phyloP scores from a whole-genome alignment of 495 filamentous ascomycete genomes.

The Polyplosphaeria fusca region DNA sequence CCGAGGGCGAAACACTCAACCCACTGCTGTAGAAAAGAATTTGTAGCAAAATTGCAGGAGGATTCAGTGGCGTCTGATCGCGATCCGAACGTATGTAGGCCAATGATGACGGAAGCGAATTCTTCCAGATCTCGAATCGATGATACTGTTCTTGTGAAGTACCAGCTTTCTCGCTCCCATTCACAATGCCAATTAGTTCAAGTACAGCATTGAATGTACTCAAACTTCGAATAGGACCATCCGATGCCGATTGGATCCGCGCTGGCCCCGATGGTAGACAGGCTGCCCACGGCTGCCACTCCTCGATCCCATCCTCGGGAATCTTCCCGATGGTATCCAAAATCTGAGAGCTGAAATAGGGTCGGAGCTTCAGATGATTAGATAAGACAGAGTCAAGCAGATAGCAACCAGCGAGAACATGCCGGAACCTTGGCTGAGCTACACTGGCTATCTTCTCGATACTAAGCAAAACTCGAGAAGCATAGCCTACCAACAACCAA shows the following conservation, averaged over 20 bases:
- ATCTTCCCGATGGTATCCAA: constrained; percentile 46
- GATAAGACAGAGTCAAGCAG: constrained; percentile 64
- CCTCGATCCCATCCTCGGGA: constrained; percentile 64
- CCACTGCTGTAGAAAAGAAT: not conserved
- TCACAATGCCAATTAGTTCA: constrained; percentile 50
- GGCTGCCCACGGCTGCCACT: constrained; percentile 69
- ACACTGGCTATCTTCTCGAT: constrained; percentile 39
- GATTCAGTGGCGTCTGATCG: not conserved
- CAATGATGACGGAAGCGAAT: constrained; percentile 11
- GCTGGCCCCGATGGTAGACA: constrained; percentile 37
- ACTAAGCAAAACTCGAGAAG: constrained; percentile 55
- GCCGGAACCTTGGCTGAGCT: constrained; percentile 46
- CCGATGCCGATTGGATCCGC: constrained; percentile 42
- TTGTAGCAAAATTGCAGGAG: constrained; percentile 18
- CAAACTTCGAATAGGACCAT: constrained; percentile 55
- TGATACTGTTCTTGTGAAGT: too few relatives aligned
- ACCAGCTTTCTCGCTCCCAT: too few relatives aligned
- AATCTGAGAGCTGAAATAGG: constrained; percentile 53
- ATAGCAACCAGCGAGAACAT: constrained; percentile 60
- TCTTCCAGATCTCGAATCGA: constrained; percentile 22
- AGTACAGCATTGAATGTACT: constrained; percentile 62
- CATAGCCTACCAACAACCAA: constrained; percentile 62
- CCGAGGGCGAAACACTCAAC: not conserved
- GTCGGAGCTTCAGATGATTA: constrained; percentile 50
- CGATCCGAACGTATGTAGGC: constrained; percentile 5